Evolutionary conservation across 257 asterid genomes (phyloP), one percentile per base, ranked within the genome.

Genomic region (Primulina huaijiensis): DNA sequence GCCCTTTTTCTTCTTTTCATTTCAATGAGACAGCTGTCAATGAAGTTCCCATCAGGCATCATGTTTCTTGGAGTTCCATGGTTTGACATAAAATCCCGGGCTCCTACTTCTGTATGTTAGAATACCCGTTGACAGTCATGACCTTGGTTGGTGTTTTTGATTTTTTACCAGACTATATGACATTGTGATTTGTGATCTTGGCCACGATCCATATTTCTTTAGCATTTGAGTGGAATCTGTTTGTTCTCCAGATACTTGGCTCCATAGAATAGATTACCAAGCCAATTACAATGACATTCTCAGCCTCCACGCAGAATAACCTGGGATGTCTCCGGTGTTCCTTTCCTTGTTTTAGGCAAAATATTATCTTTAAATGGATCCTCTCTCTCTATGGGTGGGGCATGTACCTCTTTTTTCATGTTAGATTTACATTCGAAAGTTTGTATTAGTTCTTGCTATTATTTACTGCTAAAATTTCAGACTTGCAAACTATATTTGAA

Each of bases 361-460:
- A 23, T 23, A 23, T 23, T 23, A 23, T 23, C 25, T 23, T 23
- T 23, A 23, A 23, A 23, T 23, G 25, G 25, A 23, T 23, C 25
- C 25, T 60, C 60, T 46, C 33, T 66, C 25, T 27, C 71, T 29
- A 43, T 43, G 37, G 56, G 14, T 27, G 30, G 40, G 27, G 4
- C 12, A 6, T 25, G 35, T 5, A 38, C 27, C n/a, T 4, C 40
- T 69, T 37, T 59, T 43, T 14, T 46, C 56, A 69, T 38, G 66
- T 59, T 59, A 34, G 40, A 16, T 14, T 23, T 59, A 31, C 37
- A 30, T 69, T 58, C 27, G 14, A 59, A 23, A 61, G 43, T 3
- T 71, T n/a, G 50, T 61, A 31, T 19, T 7, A 25, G 68, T 62
- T 30, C 77, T 7, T 62, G 56, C 67, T 62, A 34, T 20, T 68